Percentiles rank a stretch among this genome's conserved stretches.
phyloP scores from a whole-genome alignment of 441 rosid species.

The Raphanus hybrid region DNA sequence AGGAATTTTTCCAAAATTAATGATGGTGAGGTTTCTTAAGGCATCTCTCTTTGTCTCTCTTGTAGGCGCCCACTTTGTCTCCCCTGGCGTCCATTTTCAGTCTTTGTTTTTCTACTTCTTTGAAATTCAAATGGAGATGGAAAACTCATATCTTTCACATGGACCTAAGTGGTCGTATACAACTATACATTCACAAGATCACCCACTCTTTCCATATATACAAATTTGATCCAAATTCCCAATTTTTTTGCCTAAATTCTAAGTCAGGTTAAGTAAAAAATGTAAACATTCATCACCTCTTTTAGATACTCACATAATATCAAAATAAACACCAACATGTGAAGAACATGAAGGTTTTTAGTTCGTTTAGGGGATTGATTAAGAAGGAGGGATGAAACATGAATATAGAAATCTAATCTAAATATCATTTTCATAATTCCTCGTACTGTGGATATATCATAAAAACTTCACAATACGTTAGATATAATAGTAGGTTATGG shows the following conservation, averaged over 20 bases:
- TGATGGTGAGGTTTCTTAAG: constrained; percentile 68
- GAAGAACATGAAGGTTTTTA: too few species aligned
- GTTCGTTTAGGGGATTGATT: not conserved
- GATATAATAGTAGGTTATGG: too few species aligned
- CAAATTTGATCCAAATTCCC: not conserved
- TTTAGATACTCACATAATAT: not conserved
- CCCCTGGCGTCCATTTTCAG: not conserved
- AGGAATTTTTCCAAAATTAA: constrained; percentile 53
- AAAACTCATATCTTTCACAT: not conserved
- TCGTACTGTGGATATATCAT: constrained; percentile 2
- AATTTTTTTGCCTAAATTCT: not conserved
- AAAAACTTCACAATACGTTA: too few species aligned
- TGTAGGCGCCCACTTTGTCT: constrained; percentile 39
- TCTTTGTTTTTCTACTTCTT: not conserved
- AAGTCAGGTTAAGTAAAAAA: not conserved
- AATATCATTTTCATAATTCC: not conserved
- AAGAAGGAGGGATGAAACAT: not conserved
- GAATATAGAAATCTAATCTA: not conserved
- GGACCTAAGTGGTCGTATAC: not conserved
- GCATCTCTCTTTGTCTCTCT: constrained; percentile 45
- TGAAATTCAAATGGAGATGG: not conserved
- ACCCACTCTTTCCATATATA: not conserved
- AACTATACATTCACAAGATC: not conserved
- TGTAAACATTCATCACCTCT: not conserved
- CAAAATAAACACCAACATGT: not conserved